Conservation (phyloP, 2,329 filamentous ascomycete genomes). For the Aspergillus sp. region DNA sequence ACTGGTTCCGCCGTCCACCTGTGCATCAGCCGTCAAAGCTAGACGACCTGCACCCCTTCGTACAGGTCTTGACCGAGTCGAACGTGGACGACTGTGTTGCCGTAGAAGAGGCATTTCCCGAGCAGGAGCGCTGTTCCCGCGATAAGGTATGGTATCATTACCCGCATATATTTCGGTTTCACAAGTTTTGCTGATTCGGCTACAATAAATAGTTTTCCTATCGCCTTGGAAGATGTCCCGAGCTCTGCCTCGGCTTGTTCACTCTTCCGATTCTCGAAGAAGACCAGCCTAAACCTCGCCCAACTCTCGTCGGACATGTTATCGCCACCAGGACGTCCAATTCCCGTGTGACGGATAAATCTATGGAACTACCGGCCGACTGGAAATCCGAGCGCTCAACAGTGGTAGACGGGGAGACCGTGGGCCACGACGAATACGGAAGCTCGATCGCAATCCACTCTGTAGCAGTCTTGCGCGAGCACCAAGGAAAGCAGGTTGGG, state of each 20-base stretch:
- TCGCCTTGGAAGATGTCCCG: slow-evolving; percentile 70
- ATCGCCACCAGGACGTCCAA: slow-evolving; percentile 70
- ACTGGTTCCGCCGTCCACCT: slow-evolving; percentile 43
- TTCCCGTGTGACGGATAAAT: slow-evolving; percentile 66
- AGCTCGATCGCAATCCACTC: slow-evolving; percentile 79
- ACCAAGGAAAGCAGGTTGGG: slow-evolving; percentile 73
- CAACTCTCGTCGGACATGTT: slow-evolving; percentile 71
- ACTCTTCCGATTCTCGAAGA: slow-evolving; percentile 55
- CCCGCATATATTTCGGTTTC: neutral
- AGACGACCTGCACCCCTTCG: slow-evolving; percentile 68
- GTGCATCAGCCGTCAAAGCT: slow-evolving; percentile 38
- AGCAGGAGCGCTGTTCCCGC: slow-evolving; percentile 55
- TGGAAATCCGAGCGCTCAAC: slow-evolving; percentile 56
- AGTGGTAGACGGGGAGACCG: slow-evolving; percentile 40
- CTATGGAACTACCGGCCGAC: slow-evolving; percentile 71
- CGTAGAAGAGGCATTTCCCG: slow-evolving; percentile 62
- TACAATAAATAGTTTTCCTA: slow-evolving; percentile 66
- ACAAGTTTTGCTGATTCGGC: neutral
- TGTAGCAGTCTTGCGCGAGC: slow-evolving; percentile 72
- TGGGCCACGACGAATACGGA: slow-evolving; percentile 72
- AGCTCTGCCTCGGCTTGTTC: slow-evolving; percentile 79
- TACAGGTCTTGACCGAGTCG: slow-evolving; percentile 66
- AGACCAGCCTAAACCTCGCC: slow-evolving; percentile 60
- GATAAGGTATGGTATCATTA: slow-evolving; percentile 56
- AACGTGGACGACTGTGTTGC: slow-evolving; percentile 55